Base-by-base conservation (phyloP, 345 rosid species). In the Hypericum androsaemum region DNA sequence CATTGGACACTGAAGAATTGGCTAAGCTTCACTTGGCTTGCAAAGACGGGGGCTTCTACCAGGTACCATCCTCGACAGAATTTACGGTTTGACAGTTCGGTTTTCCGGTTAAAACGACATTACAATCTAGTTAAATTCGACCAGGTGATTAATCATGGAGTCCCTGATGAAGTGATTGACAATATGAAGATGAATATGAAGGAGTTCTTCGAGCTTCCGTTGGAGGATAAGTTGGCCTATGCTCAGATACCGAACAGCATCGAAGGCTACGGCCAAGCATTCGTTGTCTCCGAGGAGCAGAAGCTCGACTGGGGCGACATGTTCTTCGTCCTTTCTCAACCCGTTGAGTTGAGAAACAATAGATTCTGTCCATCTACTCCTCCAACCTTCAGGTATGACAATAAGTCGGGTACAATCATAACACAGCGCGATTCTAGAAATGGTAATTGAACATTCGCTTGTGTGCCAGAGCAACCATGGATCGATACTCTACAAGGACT, bases 241-340 rank as follows among this genome's bases (percentile, higher is more conserved):
- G 71, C 62, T 10, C 76, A 74, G 59, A 7, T 40, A 45, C 74
- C 79, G 8, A 67, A 63, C 39, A n/a, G 11, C 14, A 41, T 77
- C 1, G 77, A 75, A 71, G 83, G 81, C 2, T 77, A 71, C 11
- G 79, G 83, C n/a, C 79, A 77, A 62, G 83, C 81, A 6, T 80
- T 78, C 37, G 78, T 75, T 10, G 54, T 69, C 15, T 69, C 81
- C 0, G 64, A 73, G 32, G 77, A 75, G 0, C 76, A 73, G 53
- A 80, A 75, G 64, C 79, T 75, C 32, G 81, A 80, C 12, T 77
- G 78, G 83, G 76, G 71, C 0, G 81, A 75, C 64, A 64, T 73
- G 83, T 67, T 75, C 15, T 71, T 75, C 55, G 72, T 74, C 42
- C 36, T 53, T 12, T 7, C 73, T 4, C 65, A 39, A 15, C 79